Base-by-base conservation (phyloP, 805 yeast genomes). In the Kregervanrija fluxuum region DNA sequence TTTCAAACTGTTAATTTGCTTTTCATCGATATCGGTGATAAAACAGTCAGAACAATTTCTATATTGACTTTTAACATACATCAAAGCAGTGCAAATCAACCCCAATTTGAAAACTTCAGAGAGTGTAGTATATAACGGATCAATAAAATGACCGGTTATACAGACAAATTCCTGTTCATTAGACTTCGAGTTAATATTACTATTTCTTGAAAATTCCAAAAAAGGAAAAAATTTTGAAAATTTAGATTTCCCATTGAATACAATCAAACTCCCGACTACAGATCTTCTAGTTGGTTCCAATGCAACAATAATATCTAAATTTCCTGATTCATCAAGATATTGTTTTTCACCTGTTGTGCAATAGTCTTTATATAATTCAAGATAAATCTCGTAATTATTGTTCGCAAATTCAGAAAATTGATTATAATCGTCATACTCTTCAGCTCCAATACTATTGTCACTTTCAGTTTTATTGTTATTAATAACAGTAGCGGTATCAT, bases 31-130 rank as follows among this genome's bases (percentile, higher is more conserved):
- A 15, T 39, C 48, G 1, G 38, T 39, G 13, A 44, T 37, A 33
- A 35, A 45, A 22, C 48, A 47, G 9, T 43, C 45, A 12, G 43
- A 33, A 40, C 47, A 41, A 8, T 42, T 30, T 11, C 56, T 56
- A 30, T 35, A 32, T 44, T 56, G 59, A 17, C 53, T 51, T 50
- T 71, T 74, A 48, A 73, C 58, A 47, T 66, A 73, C 14, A 76
- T 70, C 15, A 74, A 66, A 3, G 72, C 79, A 43, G 81, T 74
- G 49, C 82, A 77, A 9, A 79, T 73, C 46, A 78, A 67, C 0
- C 84, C 84, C 50, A 72, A 66, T 46, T 69, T 73, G 60, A 78
- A 73, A 3, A 77, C 75, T 43, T 74, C 77, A 8, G 73, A 69
- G 51, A 78, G 66, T 48, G 73, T 75, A 28, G 73, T 69, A 54